Base-by-base conservation (phyloP, 1,284 basidiomycete genomes). In the Fistulina hepatica region DNA sequence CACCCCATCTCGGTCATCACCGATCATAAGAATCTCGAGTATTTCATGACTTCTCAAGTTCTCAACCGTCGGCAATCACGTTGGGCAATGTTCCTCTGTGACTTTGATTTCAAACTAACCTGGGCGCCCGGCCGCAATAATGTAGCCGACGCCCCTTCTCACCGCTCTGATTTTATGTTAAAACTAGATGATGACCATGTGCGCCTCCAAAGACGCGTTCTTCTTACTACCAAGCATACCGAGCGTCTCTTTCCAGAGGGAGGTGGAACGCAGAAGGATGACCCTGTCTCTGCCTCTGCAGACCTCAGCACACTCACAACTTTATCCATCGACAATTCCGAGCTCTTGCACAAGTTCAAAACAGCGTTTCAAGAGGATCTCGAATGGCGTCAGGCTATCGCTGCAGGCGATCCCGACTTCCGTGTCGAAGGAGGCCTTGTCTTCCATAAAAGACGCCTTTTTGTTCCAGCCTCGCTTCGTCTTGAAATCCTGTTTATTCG, bases 111-210 rank as follows among this genome's bases (percentile, higher is more conserved):
- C 30, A 24, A 34, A 6, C 51, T 60, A 22, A 24, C 30, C 5
- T 59, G 54, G 41, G 36, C 46, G 0, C 52, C 53, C 4, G 36
- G 36, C 3, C 7, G 40, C 6, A 17, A 52, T 15, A 57, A 55
- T 22, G 53, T 60, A 8, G 64, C 68, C 23, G 54, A 67, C 8
- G 43, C 49, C 8, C 54, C 51, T 11, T 60, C 59, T 22, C 38
- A 51, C 2, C 44, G 47, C 5, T 43, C 57, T 4, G 56, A 64
- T 40, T 58, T 52, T 36, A 33, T 48, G 13, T 55, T 60, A 58
- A 43, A 61, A 58, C 49, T 60, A 36, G 54, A 51, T 41, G 53
- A 56, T 54, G 51, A 58, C 13, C 43, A 48, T 21, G 33, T 51
- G 17, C 20, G 39, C 10, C 23, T 35, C 12, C 48, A 52, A 21